These are phyloP conservation scores for Beauveria sp. DNA, from an alignment of 2,329 filamentous ascomycete genomes.

Conservation along the genomic window DNA sequence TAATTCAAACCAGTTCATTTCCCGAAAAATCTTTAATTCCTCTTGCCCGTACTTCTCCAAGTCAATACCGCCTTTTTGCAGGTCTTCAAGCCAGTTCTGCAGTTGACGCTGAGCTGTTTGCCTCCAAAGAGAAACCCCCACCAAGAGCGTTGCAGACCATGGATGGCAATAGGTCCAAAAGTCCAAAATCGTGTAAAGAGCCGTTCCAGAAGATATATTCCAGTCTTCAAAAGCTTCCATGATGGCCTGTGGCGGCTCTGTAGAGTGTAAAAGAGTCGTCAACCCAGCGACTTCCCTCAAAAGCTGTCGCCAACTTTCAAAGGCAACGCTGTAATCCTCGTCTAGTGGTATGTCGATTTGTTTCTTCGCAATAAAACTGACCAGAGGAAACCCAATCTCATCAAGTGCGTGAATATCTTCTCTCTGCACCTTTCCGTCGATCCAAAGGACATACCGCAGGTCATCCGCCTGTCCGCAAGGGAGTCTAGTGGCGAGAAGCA, in stretches of 20 bases:
- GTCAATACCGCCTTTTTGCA: not conserved
- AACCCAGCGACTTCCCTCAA: not conserved
- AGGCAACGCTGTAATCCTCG: too few relatives aligned
- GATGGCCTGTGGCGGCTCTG: too few relatives aligned
- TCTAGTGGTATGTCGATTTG: too few relatives aligned
- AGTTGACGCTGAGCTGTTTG: too few relatives aligned
- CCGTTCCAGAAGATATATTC: too few relatives aligned
- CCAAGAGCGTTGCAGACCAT: too few relatives aligned
- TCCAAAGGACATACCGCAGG: not conserved
- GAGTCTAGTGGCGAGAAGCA: not conserved
- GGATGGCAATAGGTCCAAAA: too few relatives aligned
- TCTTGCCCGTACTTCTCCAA: not conserved
- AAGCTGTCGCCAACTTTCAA: not conserved
- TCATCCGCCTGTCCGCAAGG: rapidly evolving
- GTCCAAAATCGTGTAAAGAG: not conserved
- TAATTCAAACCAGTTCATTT: not conserved
- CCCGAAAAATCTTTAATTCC: not conserved
- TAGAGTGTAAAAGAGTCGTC: not conserved
- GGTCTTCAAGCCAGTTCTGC: not conserved
- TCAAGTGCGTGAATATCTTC: not conserved
- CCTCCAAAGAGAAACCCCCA: not conserved
- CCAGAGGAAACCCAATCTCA: not conserved
- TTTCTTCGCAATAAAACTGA: not conserved
- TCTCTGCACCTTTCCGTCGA: not conserved
- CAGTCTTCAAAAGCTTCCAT: too few relatives aligned